These are phyloP conservation scores for Pinus albicaulis DNA, from an alignment of 75 land plant species.

Conservation along the genomic window DNA sequence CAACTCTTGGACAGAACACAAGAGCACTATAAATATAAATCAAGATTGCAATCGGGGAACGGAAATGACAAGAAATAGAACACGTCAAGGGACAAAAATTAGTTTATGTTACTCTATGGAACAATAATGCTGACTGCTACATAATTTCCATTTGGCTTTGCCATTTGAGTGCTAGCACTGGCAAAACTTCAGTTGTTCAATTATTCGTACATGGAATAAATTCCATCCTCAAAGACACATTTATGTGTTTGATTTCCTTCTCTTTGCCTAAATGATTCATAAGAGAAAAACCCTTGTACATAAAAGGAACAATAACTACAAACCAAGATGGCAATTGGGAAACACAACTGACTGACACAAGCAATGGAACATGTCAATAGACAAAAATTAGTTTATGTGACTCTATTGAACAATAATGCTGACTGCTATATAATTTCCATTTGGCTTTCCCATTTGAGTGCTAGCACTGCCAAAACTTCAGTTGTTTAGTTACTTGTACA, in stretches of 20 bases:
- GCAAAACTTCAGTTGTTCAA: neutral
- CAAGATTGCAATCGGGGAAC: too few relatives aligned
- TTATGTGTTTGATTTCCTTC: slow-evolving; percentile 26
- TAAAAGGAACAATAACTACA: neutral
- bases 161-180: slow-evolving; percentile 5
- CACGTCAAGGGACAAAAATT: neutral
- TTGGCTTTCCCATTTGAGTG: slow-evolving; percentile 6
- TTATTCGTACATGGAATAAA: neutral
- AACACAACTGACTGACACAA: neutral
- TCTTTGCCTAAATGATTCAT: slow-evolving; percentile 42
- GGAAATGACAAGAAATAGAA: neutral
- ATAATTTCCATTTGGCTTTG: slow-evolving; percentile 6
- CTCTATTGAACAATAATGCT: slow-evolving; percentile 8
- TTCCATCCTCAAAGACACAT: neutral
- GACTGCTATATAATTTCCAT: slow-evolving; percentile 1
- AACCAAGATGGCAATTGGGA: neutral
- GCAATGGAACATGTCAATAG: neutral
- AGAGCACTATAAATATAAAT: too few relatives aligned
- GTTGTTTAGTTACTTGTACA: neutral
- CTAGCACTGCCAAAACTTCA: slow-evolving; percentile 6
- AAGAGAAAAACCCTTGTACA: slow-evolving; percentile 41
- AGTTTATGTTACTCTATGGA: slow-evolving; percentile 9
- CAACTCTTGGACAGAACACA: neutral
- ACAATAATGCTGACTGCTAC: slow-evolving; percentile 3
- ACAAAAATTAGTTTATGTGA: slow-evolving; percentile 7